These are phyloP conservation scores for Aphanomyces euteiches DNA, from an alignment of 352 stramenopile species.

Conservation along the genomic window DNA sequence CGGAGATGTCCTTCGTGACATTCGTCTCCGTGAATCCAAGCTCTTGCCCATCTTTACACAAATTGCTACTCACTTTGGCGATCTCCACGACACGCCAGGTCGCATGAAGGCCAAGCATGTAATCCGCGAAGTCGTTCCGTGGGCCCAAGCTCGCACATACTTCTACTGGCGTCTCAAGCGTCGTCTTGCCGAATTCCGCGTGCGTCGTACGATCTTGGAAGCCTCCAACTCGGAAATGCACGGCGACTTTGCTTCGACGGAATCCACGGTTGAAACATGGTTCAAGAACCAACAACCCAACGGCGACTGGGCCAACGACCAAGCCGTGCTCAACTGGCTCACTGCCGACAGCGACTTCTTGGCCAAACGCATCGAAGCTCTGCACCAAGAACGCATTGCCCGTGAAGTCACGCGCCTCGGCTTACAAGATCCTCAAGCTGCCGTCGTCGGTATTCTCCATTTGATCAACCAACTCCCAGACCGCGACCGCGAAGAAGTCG, in stretches of 20 bases:
- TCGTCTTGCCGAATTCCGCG: conserved; percentile 95
- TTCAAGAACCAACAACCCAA: conserved; percentile 77
- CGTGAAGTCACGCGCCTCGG: conserved; percentile 74
- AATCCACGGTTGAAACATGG: conserved; percentile 70
- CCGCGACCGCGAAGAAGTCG: conserved; percentile 82
- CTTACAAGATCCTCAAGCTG: conserved; percentile 73
- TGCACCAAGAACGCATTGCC: conserved; percentile 67
- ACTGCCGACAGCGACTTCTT: conserved; percentile 78
- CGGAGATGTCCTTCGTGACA: conserved; percentile 81
- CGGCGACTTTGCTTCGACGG: conserved; percentile 49
- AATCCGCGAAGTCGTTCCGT: conserved; percentile 96
- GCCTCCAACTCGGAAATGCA: conserved; percentile 38
- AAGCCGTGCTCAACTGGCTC: conserved; percentile 78
- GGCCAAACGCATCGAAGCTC: conserved; percentile 45
- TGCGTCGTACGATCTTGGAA: conserved; percentile 61
- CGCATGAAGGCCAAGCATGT: conserved; percentile 99
- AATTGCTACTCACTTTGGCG: conserved; percentile 98
- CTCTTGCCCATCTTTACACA: conserved; percentile 97
- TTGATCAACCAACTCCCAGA: conserved; percentile 75
- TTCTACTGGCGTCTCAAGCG: conserved; percentile 99
- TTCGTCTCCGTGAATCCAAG: conserved; percentile 89
- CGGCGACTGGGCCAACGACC: conserved; percentile 70
- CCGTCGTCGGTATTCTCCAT: conserved; percentile 78
- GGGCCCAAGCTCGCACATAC: conserved; percentile 92
- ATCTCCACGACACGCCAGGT: conserved; percentile 99